phyloP scores from a whole-genome alignment of 257 asterid genomes.

The Ballota nigra region DNA sequence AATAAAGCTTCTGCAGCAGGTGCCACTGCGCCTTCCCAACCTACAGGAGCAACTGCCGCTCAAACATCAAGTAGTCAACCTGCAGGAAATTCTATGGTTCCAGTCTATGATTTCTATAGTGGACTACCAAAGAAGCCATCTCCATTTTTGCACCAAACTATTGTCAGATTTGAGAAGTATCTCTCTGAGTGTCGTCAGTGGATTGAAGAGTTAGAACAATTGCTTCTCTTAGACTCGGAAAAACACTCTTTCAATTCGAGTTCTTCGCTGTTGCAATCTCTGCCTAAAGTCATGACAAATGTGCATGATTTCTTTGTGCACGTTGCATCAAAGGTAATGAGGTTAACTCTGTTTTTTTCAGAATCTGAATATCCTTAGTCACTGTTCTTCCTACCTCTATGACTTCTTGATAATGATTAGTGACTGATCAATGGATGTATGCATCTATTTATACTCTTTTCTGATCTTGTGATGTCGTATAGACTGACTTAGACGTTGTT shows the following conservation, averaged over 20 bases:
- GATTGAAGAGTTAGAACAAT: slow-evolving; percentile 93
- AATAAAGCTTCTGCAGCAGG: slow-evolving; percentile 47
- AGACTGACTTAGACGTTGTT: background rate
- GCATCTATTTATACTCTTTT: background rate
- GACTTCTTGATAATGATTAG: slow-evolving; percentile 13
- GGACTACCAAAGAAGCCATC: slow-evolving; percentile 95
- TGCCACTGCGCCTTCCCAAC: slow-evolving; percentile 56
- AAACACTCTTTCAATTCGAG: slow-evolving; percentile 48
- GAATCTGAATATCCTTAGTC: background rate
- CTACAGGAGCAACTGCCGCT: slow-evolving; percentile 51
- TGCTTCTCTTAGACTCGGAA: slow-evolving; percentile 65
- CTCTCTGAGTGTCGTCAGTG: slow-evolving; percentile 83
- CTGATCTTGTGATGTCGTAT: slow-evolving; percentile 1
- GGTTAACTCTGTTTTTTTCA: background rate
- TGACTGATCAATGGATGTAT: slow-evolving; percentile 1
- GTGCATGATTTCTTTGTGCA: slow-evolving; percentile 95
- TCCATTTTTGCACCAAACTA: slow-evolving; percentile 82
- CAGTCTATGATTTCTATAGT: slow-evolving; percentile 79
- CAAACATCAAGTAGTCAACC: slow-evolving; percentile 60
- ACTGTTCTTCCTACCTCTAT: background rate
- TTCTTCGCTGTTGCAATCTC: slow-evolving; percentile 79
- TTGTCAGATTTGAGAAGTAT: slow-evolving; percentile 89
- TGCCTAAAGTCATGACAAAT: slow-evolving; percentile 88
- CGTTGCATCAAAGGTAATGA: slow-evolving; percentile 93
- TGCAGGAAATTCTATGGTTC: slow-evolving; percentile 52